Conservation (phyloP, 78 protist genomes). For the Dictyostelium citrinum region DNA sequence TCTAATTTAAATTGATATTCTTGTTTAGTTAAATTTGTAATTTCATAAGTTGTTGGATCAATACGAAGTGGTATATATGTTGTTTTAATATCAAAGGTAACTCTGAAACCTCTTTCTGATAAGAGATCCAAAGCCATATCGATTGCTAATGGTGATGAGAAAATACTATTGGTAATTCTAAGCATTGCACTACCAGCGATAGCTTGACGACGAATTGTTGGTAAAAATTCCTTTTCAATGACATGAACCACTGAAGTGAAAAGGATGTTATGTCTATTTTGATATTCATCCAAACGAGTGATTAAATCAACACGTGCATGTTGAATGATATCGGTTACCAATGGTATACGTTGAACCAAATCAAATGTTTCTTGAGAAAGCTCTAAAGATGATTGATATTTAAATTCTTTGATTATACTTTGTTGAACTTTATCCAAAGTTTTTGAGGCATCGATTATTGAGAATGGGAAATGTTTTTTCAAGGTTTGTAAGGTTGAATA, state of each 20-base stretch:
- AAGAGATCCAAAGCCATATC: conserved; percentile 81
- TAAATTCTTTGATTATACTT: conserved; percentile 57
- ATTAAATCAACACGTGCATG: conserved; percentile 80
- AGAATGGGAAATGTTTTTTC: conserved; percentile 83
- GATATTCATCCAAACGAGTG: conserved; percentile 77
- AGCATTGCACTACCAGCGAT: conserved; percentile 56
- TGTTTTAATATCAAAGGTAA: conserved; percentile 43
- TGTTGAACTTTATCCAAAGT: conserved; percentile 64
- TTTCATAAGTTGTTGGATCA: conserved; percentile 48
- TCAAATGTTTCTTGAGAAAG: conserved; percentile 73
- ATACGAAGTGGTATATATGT: conserved; percentile 50
- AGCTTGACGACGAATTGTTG: conserved; percentile 60
- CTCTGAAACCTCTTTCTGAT: conserved; percentile 82
- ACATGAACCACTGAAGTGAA: conserved; percentile 42
- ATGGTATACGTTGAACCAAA: conserved; percentile 74
- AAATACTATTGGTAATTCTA: conserved; percentile 23
- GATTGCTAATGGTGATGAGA: conserved; percentile 11
- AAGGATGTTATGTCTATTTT: conserved; percentile 29
- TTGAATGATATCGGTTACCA: conserved; percentile 55
- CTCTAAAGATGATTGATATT: conserved; percentile 76
- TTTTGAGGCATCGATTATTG: conserved; percentile 75
- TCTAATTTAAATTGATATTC: conserved; percentile 62
- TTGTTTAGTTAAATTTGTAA: conserved; percentile 12
- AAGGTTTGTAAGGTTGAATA: conserved; percentile 78
- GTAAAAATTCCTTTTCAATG: conserved; percentile 67